Base-by-base conservation (phyloP, 345 rosid species). In the Acer saccharum region DNA sequence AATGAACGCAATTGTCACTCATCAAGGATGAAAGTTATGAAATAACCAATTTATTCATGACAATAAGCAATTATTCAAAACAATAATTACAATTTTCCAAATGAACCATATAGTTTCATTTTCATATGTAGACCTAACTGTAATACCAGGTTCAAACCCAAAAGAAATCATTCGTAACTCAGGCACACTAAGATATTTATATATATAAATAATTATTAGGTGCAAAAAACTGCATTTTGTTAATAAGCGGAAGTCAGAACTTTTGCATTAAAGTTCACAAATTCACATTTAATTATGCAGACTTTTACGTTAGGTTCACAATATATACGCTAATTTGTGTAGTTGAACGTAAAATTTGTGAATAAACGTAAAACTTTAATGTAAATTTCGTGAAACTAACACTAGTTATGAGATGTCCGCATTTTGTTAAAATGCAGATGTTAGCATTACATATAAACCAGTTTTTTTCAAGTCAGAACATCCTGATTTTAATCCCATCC, bases 21-120 rank as follows among this genome's bases (percentile, higher is more conserved):
- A 54, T 16, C 58, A 54, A 54, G n/a, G 7, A 54, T 14, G 6
- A 14, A 14, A 54, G 57, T 54, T 16, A 54, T 1, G 58, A 54
- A 54, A 12, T 11, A 54, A 54, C 5, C 58, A 54, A 16, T 54
- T 54, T 54, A 54, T 12, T 54, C 58, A 54, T 54, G 18, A 54
- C 9, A 60, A 6, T 21, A 60, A 20, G 25, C 64, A 60, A n/a
- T 20, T 54, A 10, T 60, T 60, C 27, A 60, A 20, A 9, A 60
- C 27, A 60, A 21, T 60, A 60, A n/a, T 58, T 60, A 60, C 64
- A 60, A 60, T 60, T n/a, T 46, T 60, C 62, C 64, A 60, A 60
- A 60, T 18, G 27, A 60, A 60, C 64, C 2, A 60, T 60, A 20
- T 20, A 60, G 17, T 60, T n/a, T 20, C 27, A 60, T n/a, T 60